Conservation (phyloP, 495 filamentous ascomycete genomes). For the Penicillium macrosclerotiorum region DNA sequence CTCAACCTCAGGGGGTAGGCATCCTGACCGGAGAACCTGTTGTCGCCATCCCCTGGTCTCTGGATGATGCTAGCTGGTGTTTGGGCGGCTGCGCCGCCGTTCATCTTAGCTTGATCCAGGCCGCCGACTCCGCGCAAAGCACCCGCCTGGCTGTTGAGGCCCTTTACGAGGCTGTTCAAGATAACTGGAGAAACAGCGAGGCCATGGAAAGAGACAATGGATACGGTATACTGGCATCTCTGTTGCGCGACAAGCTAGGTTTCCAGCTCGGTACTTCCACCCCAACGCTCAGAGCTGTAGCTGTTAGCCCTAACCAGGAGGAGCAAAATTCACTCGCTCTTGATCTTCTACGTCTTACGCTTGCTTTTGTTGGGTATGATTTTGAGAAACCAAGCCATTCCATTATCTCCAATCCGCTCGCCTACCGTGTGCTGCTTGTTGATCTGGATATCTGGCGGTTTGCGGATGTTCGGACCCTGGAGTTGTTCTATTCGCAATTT, state of each 20-base stretch:
- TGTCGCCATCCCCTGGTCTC: conserved; percentile 69
- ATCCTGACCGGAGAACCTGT: conserved; percentile 84
- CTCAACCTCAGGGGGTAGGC: conserved; percentile 72
- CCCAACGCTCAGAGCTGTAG: conserved; percentile 33
- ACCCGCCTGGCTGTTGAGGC: conserved; percentile 78
- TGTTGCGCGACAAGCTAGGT: conserved; percentile 74
- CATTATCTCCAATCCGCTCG: conserved; percentile 91
- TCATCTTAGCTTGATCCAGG: conserved; percentile 77
- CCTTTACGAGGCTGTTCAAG: conserved; percentile 76
- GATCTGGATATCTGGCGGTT: conserved; percentile 91
- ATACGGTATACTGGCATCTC: conserved; percentile 78
- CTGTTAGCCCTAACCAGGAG: conserved; percentile 29
- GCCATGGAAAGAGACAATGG: conserved; percentile 96
- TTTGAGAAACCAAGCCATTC: conserved; percentile 73
- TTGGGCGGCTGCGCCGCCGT: conserved; percentile 84
- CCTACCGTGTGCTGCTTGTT: conserved; percentile 85
- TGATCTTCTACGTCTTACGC: conserved; percentile 69
- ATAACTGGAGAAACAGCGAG: conserved; percentile 96
- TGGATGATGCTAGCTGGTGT: conserved; percentile 93
- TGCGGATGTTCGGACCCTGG: conserved; percentile 68
- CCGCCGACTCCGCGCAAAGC: conserved; percentile 63
- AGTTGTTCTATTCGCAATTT: conserved; percentile 91
- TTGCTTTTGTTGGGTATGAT: conserved; percentile 85
- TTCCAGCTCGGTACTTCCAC: conserved; percentile 28
- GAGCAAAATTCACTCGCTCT: conserved; percentile 65